Evolutionary conservation across 768 basidiomycete genomes (phyloP).

Genomic region (Agaricus subrufescens): DNA sequence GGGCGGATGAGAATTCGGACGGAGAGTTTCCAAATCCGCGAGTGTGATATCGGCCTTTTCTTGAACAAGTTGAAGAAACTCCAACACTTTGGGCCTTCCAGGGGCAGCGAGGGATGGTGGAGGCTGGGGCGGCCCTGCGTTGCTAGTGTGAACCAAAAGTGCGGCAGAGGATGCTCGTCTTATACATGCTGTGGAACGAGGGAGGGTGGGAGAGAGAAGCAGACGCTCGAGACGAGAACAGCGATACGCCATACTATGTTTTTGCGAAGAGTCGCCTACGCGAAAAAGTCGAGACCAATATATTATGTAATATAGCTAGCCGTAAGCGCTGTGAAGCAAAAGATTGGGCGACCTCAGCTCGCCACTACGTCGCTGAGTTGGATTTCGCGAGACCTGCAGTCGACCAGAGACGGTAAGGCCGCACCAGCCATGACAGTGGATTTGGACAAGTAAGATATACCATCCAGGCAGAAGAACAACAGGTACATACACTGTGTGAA

Average conservation of each 20-base stretch:
- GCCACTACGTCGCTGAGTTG: too few relatives aligned
- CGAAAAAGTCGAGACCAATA: not conserved
- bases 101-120: conserved; percentile 24
- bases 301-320: not conserved
- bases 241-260: not conserved
- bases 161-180: not conserved
- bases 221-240: conserved; percentile 2
- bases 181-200: not conserved
- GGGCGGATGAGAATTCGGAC: conserved; percentile 28
- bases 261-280: not conserved
- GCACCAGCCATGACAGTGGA: too few relatives aligned
- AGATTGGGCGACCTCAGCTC: too few relatives aligned
- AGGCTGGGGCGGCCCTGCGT: not conserved
- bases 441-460: not conserved
- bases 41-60: conserved; percentile 46
- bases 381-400: too few relatives aligned
- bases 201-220: not conserved
- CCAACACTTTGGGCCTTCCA: conserved; percentile 42
- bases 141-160: not conserved
- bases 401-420: too few relatives aligned
- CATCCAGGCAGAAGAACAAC: conserved; percentile 7
- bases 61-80: conserved; percentile 51
- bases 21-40: conserved; percentile 57
- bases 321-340: too few relatives aligned
- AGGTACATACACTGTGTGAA: conserved; percentile 14